Conservation (phyloP, 805 yeast species). For the Saccharomyces eubayanus region DNA sequence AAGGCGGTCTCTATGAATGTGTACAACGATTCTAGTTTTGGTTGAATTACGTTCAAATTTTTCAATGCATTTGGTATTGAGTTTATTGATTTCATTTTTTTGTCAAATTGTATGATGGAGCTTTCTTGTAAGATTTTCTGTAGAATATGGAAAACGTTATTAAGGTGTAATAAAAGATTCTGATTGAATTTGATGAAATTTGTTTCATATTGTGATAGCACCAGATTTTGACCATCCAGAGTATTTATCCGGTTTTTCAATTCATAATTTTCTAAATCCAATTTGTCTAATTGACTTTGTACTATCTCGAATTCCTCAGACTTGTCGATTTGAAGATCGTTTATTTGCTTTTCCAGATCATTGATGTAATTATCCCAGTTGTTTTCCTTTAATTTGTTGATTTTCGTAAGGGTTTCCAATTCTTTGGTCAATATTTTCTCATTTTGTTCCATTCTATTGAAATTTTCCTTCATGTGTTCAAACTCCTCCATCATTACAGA, state of each 20-base stretch:
- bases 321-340: constrained; percentile 7
- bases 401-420: constrained; percentile 10
- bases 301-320: constrained; percentile 7
- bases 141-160: constrained; percentile 42
- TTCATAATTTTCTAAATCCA: constrained; percentile 21
- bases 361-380: constrained; percentile 21
- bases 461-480: constrained; percentile 2
- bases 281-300: constrained; percentile 8
- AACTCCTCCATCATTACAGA: constrained; percentile 5
- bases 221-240: constrained; percentile 17
- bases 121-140: constrained; percentile 48
- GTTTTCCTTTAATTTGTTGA: constrained; percentile 13
- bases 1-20: constrained; percentile 54
- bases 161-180: constrained; percentile 39
- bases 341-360: constrained; percentile 15
- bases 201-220: constrained; percentile 17
- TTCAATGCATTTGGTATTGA: constrained; percentile 9
- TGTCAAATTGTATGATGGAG: constrained; percentile 52
- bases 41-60: constrained; percentile 24
- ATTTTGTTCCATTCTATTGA: constrained; percentile 6
- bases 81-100: constrained; percentile 38
- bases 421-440: constrained; percentile 10
- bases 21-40: constrained; percentile 37
- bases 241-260: constrained; percentile 14
- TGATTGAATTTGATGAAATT: constrained; percentile 37